Base-by-base conservation (phyloP, 2,329 filamentous ascomycete genomes). In the Massarina eburnea region DNA sequence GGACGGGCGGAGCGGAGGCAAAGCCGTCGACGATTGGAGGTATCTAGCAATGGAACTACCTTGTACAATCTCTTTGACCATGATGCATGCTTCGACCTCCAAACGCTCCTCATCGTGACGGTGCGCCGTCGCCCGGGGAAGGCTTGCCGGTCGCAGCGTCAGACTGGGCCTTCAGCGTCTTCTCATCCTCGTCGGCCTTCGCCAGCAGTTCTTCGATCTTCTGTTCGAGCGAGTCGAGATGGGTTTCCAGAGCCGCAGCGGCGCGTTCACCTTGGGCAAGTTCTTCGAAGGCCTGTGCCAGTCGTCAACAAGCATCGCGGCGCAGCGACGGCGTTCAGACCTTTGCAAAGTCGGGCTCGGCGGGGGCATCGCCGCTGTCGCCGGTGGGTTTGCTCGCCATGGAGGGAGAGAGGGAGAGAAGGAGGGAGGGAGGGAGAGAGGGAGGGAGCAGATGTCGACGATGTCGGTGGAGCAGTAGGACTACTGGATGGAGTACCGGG, bases 231-330 rank as follows among this genome's bases (percentile, higher is more conserved):
- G 69, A 69, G 46, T 73, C 73, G 24, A 83, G 72, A 54, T 81
- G 76, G 48, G 73, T 73, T 59, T 83, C 80, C 22, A 83, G 64
- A 17, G 75, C 77, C 21, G 76, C 68, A 5, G 80, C 80, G 24
- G 80, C 78, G 48, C 71, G 71, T 64, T 83, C 80, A 57, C 80
- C 80, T 47, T 76, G 79, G 26, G 73, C 71, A 26, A 79, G 70
- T 48, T 77, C 75, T 54, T 77, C 71, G 59, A 78, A 75, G 27
- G 76, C 75, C 76, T 79, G 55, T 12, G 26, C 40, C 1, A 18
- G 21, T 18, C 26, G 22, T 18, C 15, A 24, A 7, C 2, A 35
- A 15, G 26, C 39, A 20, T 24, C 15, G 12, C 12, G 20, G 35
- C 18, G 12, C 12, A 17, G 30, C 21, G 21, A 38, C 12, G 32